A percentile compares a stretch with the other conserved stretches of the same genome.
Evolutionary conservation across 2,329 filamentous ascomycete genomes (phyloP).

Genomic region (Fusarium decemcellulare): DNA sequence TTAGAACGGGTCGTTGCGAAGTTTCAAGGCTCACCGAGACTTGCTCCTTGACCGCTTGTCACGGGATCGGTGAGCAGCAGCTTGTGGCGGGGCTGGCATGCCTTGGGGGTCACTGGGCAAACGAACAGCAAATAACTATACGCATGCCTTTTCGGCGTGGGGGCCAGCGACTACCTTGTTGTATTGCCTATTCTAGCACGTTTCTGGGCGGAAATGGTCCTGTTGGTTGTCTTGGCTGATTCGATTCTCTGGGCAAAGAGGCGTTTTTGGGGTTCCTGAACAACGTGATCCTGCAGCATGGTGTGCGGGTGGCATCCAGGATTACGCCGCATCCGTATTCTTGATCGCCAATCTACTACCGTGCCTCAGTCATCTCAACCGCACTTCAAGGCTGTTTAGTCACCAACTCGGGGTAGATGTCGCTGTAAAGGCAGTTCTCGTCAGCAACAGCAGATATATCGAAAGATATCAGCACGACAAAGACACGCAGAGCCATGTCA

Average conservation of each 20-base stretch:
- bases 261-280: background rate
- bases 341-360: too few relatives aligned
- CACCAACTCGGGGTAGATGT: constrained; percentile 43
- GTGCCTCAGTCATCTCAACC: too few relatives aligned
- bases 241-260: background rate
- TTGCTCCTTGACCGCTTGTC: background rate
- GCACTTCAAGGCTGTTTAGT: constrained; percentile 3
- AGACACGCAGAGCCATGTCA: background rate
- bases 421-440: constrained; percentile 23
- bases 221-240: background rate
- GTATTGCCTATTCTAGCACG: background rate
- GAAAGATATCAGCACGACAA: constrained; percentile 3
- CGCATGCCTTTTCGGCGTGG: background rate
- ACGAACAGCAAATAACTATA: background rate
- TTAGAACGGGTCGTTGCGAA: background rate
- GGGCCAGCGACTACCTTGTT: background rate
- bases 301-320: background rate
- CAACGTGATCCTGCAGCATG: constrained; percentile 3
- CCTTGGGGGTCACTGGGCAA: background rate
- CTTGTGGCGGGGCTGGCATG: constrained; percentile 11
- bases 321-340: too few relatives aligned
- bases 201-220: background rate
- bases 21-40: too few relatives aligned
- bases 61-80: background rate
- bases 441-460: constrained; percentile 14